phyloP scores from a whole-genome alignment of 257 asterid species.

The Verbena officinalis region DNA sequence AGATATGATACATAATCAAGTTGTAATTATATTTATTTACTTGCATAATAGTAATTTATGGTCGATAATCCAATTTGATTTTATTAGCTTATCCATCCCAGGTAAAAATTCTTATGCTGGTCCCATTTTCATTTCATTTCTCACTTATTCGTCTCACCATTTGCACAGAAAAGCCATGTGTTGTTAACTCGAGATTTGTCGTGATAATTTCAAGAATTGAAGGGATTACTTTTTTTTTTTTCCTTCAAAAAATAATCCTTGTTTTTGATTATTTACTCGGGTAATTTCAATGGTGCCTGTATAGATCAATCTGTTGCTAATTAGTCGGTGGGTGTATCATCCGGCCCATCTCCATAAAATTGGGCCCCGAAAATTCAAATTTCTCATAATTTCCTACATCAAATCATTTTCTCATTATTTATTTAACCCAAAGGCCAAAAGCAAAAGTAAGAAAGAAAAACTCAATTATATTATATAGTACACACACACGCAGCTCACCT shows the following conservation, averaged over 20 bases:
- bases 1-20: too few relatives aligned
- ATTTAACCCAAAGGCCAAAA: slow-evolving; percentile 24
- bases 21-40: too few relatives aligned
- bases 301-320: not conserved
- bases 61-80: too few relatives aligned
- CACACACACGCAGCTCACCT: slow-evolving; percentile 28
- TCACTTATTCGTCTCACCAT: too few relatives aligned
- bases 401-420: slow-evolving; percentile 40
- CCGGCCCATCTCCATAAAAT: slow-evolving; percentile 27
- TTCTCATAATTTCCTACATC: slow-evolving; percentile 25
- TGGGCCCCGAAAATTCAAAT: slow-evolving; percentile 34
- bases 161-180: too few relatives aligned
- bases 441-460: not conserved
- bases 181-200: too few relatives aligned
- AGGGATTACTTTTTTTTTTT: too few relatives aligned
- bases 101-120: too few relatives aligned
- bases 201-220: too few relatives aligned
- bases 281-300: not conserved
- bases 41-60: too few relatives aligned
- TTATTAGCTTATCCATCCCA: too few relatives aligned
- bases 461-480: slow-evolving; percentile 6
- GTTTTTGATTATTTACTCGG: not conserved
- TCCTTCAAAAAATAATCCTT: not conserved
- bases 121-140: too few relatives aligned
- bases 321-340: slow-evolving; percentile 30